Evolutionary conservation across 768 basidiomycete genomes (phyloP), one percentile per base, ranked within the genome.

Genomic region (Trametes cubensis): DNA sequence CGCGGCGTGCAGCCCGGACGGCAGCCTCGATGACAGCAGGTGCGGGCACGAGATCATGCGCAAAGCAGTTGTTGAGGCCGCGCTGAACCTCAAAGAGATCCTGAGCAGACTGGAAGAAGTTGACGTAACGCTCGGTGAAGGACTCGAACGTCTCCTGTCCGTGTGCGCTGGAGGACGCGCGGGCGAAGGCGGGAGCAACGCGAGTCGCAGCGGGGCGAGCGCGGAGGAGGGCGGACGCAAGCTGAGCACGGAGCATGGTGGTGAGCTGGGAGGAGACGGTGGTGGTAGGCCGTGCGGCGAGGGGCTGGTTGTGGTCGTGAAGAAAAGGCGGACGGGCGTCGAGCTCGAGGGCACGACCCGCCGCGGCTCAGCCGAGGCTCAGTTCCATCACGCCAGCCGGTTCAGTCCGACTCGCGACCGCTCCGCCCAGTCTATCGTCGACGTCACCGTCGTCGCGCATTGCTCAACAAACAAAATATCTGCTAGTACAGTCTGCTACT

Each of bases 41-140:
- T 1, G 92, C 85, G 5, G 94, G 94, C 15, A 97, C 95, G 65
- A 97, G 85, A 76, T 99, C 97, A 76, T 98, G 96, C 2, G 97
- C 93, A 75, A 99, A 99, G 81, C 95, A 98, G 84, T 99, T 99
- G 83, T 99, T 98, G 71, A 99, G 81, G 41, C 97, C 97, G 53
- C 97, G 92, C 79, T 99, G 96, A 66, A 99, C 90, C 81, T 99
- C 97, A 73, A 99, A 99, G 60, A 98, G 84, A 79, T 99, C 97
- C 72, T 94, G 87, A 51, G 94, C 94, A 58, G 85, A 83, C 72
- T 91, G 78, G 84, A 99, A 99, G 79, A 99, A 99, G 66, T 81
- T 81, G 72, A 94, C 88, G 78, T 98, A 98, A 73, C 96, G 93
- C 63, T 88, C 84, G 70, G 92, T 93, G 82, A 98, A 98, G 47